Base-by-base conservation (phyloP, 495 filamentous ascomycete species). In the Tuber borchii region DNA sequence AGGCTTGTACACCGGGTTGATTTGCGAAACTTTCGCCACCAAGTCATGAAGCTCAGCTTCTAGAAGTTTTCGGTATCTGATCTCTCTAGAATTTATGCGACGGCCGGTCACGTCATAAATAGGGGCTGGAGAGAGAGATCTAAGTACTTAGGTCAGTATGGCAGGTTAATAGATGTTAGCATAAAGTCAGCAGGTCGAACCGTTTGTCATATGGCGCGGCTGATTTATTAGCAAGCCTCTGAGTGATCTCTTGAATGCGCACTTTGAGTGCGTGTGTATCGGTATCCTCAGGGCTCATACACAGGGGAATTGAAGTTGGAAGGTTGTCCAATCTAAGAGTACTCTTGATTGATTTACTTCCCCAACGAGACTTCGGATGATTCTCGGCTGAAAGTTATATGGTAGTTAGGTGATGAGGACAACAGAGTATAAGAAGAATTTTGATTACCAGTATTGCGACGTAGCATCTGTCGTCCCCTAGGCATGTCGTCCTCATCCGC, bases 21-120 rank as follows among this genome's bases (percentile, higher is more conserved):
- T 78, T 74, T 82, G 80, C 73, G 80, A 82, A 37, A 80, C 83
- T 69, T 81, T 83, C 44, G 80, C 79, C 74, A 84, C 81, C 56
- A 84, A 79, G 51, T 84, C 82, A 77, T 84, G 83, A 43, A 83
- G 83, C 72, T 84, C 83, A 77, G 82, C 79, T 70, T 84, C 83
- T 31, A 84, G 80, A 48, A 81, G 83, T 69, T 82, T 79, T n/a
- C 81, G 77, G 73, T 84, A 83, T 56, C 83, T 83, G 71, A 77
- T 77, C 72, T 84, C 81, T 31, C 83, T 79, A 22, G 82, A 83
- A 75, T 84, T 84, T 45, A 79, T 80, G 77, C 83, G 83, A 45
- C 79, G 81, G 75, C 83, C 83, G 43, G 78, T 81, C 73, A 78
- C 78, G 70, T 84, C 83, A 48, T 84, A 84, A 51, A 81, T 78